These are phyloP conservation scores for Ustilago shanxiensis DNA, from an alignment of 1,284 basidiomycete species.

Conservation along the genomic window DNA sequence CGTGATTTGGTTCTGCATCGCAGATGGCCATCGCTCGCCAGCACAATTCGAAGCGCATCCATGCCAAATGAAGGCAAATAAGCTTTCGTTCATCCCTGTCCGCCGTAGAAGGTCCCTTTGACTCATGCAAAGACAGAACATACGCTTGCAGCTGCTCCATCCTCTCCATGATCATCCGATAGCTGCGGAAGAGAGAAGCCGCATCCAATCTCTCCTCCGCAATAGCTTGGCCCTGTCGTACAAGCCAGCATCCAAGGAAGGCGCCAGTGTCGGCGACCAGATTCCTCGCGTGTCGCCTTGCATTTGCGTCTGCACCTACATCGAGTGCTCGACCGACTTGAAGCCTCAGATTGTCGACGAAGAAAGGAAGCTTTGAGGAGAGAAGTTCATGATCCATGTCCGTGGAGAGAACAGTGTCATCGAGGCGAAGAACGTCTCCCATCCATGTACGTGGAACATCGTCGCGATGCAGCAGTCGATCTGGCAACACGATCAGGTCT, in stretches of 20 bases:
- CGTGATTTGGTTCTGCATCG: slow-evolving; percentile 24
- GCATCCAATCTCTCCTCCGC: background rate
- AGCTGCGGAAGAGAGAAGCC: slow-evolving; percentile 24
- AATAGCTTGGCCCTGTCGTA: slow-evolving; percentile 11
- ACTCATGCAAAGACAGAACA: slow-evolving; percentile 16
- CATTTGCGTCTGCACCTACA: background rate
- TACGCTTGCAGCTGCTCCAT: slow-evolving; percentile 38
- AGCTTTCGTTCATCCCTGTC: slow-evolving; percentile 19
- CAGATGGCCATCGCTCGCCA: slow-evolving; percentile 52
- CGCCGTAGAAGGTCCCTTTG: background rate
- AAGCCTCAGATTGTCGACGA: slow-evolving; percentile 28
- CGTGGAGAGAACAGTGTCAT: slow-evolving; percentile 27
- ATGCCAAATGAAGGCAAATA: slow-evolving; percentile 46
- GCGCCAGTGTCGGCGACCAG: slow-evolving; percentile 27
- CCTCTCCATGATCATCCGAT: slow-evolving; percentile 28
- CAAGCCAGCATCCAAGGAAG: slow-evolving; percentile 38
- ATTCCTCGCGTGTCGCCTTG: slow-evolving; percentile 8
- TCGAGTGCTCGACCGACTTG: slow-evolving; percentile 23
- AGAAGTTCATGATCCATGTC: slow-evolving; percentile 37
- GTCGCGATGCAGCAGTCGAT: slow-evolving; percentile 31
- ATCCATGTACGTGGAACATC: slow-evolving; percentile 22
- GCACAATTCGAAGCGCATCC: slow-evolving; percentile 59
- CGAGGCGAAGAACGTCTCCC: slow-evolving; percentile 34
- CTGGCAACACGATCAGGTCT: slow-evolving; percentile 28
- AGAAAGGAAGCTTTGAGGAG: slow-evolving; percentile 23